Evolutionary conservation across 2,329 filamentous ascomycete species (phyloP).

Genomic region (Aureobasidium sp.): DNA sequence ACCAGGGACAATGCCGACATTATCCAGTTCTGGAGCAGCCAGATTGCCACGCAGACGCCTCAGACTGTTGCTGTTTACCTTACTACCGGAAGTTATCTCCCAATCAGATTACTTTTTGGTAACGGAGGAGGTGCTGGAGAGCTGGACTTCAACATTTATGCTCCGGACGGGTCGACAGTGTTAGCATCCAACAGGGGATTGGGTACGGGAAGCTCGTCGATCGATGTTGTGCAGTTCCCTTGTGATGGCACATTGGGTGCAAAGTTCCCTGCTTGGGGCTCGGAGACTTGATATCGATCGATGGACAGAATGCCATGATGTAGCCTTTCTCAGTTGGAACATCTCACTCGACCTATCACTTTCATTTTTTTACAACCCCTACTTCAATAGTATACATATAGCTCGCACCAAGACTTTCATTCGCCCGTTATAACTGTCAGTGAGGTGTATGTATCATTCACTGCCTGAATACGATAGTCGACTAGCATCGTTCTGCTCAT

Average conservation of each 20-base stretch:
- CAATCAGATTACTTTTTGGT: conserved; percentile 11
- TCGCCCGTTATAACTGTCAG: too few relatives aligned
- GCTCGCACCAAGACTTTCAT: too few relatives aligned
- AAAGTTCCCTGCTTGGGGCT: conserved; percentile 14
- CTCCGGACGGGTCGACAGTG: conserved; percentile 3
- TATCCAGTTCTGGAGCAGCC: conserved; percentile 12
- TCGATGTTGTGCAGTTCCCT: conserved; percentile 11
- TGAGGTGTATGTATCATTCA: too few relatives aligned
- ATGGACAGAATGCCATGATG: neutral
- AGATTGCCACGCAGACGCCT: conserved; percentile 6
- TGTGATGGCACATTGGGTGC: conserved; percentile 7
- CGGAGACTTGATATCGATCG: neutral
- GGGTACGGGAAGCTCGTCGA: conserved; percentile 10
- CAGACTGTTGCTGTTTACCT: conserved; percentile 12
- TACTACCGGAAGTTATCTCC: conserved; percentile 6
- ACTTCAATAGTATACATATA: too few relatives aligned
- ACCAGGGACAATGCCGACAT: conserved; percentile 13
- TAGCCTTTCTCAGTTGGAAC: too few relatives aligned
- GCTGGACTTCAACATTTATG: conserved; percentile 13
- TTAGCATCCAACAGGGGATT: neutral
- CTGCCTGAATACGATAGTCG: too few relatives aligned
- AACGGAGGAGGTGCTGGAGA: conserved; percentile 14
- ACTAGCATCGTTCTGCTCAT: too few relatives aligned
- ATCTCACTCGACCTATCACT: too few relatives aligned
- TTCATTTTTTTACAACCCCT: too few relatives aligned